Conservation (phyloP, 352 stramenopile genomes). For the Phytophthora cactorum region DNA sequence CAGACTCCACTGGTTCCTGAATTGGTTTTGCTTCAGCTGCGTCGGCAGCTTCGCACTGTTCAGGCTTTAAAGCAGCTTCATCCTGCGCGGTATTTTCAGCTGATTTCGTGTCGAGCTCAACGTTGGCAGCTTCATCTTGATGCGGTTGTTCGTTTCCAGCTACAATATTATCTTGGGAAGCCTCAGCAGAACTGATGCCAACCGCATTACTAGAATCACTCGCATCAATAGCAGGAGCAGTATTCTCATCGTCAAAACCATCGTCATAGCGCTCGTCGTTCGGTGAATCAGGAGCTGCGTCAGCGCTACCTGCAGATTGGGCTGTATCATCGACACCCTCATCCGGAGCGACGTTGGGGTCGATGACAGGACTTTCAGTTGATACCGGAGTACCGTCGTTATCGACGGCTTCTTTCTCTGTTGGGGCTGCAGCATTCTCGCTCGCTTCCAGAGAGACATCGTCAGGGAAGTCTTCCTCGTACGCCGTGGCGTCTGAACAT, state of each 20-base stretch:
- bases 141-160: constrained; percentile 1
- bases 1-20: neutral
- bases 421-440: constrained; percentile 2
- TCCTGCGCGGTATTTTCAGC: neutral
- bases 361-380: neutral
- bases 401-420: neutral
- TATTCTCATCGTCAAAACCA: constrained; percentile 41
- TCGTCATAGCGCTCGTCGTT: constrained; percentile 33
- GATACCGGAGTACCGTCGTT: neutral
- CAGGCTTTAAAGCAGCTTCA: neutral
- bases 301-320: neutral
- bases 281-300: constrained; percentile 1
- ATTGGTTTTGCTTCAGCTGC: constrained; percentile 3
- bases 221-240: neutral
- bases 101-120: neutral
- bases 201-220: neutral
- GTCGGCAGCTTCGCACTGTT: constrained; percentile 1
- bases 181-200: constrained; percentile 2
- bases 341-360: constrained; percentile 1
- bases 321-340: neutral
- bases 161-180: neutral
- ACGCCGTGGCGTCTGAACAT: constrained; percentile 1
- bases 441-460: constrained; percentile 1
- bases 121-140: constrained; percentile 2
- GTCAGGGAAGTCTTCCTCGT: constrained; percentile 24